These are phyloP conservation scores for Cucurbita argyrosperma DNA, from an alignment of 306 rosid species.

Conservation along the genomic window DNA sequence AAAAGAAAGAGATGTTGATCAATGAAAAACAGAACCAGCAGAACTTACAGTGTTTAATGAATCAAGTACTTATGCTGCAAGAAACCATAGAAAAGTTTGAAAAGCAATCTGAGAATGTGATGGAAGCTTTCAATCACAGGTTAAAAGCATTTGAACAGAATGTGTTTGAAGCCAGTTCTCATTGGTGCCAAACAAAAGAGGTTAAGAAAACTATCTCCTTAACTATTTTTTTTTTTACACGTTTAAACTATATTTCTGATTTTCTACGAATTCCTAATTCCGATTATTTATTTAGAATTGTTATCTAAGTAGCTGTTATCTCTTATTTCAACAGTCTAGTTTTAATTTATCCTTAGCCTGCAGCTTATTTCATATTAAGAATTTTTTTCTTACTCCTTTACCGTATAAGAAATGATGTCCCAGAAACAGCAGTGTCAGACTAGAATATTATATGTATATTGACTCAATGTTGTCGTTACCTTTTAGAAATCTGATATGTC, in stretches of 20 bases:
- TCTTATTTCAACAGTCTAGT: not conserved
- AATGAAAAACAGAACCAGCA: slow-evolving; percentile 37
- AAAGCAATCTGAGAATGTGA: slow-evolving; percentile 31
- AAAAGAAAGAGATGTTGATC: slow-evolving; percentile 45
- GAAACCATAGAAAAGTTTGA: slow-evolving; percentile 41
- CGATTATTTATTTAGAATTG: not conserved
- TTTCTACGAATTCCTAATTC: not conserved
- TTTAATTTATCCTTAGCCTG: not conserved
- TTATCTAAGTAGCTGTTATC: not conserved
- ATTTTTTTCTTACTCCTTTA: not conserved
- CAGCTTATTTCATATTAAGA: not conserved
- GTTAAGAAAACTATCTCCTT: slow-evolving; percentile 14
- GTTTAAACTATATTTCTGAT: not conserved
- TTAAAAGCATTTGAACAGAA: slow-evolving; percentile 31
- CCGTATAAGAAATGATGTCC: not conserved
- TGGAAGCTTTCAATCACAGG: slow-evolving; percentile 37
- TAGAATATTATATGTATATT: not conserved
- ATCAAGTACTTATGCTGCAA: slow-evolving; percentile 45
- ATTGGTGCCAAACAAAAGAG: slow-evolving; percentile 47
- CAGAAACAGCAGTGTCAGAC: not conserved
- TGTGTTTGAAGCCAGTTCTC: slow-evolving; percentile 41
- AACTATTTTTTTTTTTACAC: not conserved
- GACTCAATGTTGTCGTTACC: not conserved
- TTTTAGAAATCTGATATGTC: not conserved
- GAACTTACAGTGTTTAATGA: slow-evolving; percentile 30